Evolutionary conservation across 148 eudicot species (phyloP).

Genomic region (Persicaria tinctoria): DNA sequence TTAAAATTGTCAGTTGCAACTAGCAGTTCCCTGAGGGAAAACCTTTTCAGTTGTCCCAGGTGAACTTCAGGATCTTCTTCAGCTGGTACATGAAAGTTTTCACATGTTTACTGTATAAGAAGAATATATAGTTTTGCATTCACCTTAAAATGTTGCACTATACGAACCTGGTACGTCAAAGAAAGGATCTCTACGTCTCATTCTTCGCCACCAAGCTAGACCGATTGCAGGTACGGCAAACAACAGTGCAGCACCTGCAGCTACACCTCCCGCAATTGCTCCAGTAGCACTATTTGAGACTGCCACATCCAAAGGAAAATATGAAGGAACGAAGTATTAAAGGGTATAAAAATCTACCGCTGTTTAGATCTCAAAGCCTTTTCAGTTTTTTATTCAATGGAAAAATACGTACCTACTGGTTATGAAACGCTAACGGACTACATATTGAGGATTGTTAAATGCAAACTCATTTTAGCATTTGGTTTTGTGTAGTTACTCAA

Average conservation of each 20-base stretch:
- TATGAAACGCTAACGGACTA: too few relatives aligned
- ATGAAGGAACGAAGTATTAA: not conserved
- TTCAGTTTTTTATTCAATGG: too few relatives aligned
- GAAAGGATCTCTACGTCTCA: constrained; percentile 44
- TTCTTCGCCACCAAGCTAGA: constrained; percentile 35
- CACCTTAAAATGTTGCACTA: not conserved
- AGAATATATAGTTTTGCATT: not conserved
- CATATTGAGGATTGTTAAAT: too few relatives aligned
- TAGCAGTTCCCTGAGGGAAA: constrained; percentile 41
- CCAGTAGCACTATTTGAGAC: constrained; percentile 40
- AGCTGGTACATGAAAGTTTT: constrained; percentile 19
- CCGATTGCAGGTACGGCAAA: constrained; percentile 46
- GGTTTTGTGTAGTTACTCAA: too few relatives aligned
- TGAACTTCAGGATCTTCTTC: constrained; percentile 58
- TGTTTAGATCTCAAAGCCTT: too few relatives aligned
- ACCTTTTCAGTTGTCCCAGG: constrained; percentile 42
- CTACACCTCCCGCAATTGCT: constrained; percentile 51
- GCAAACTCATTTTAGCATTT: too few relatives aligned
- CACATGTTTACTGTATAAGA: not conserved
- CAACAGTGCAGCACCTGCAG: constrained; percentile 48
- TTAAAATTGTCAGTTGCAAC: constrained; percentile 44
- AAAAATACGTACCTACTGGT: too few relatives aligned
- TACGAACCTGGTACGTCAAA: constrained; percentile 48
- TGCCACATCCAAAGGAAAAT: not conserved
- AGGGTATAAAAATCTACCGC: too few relatives aligned